Base-by-base conservation (phyloP, 2,329 filamentous ascomycete genomes). In the Xylaria sp. region DNA sequence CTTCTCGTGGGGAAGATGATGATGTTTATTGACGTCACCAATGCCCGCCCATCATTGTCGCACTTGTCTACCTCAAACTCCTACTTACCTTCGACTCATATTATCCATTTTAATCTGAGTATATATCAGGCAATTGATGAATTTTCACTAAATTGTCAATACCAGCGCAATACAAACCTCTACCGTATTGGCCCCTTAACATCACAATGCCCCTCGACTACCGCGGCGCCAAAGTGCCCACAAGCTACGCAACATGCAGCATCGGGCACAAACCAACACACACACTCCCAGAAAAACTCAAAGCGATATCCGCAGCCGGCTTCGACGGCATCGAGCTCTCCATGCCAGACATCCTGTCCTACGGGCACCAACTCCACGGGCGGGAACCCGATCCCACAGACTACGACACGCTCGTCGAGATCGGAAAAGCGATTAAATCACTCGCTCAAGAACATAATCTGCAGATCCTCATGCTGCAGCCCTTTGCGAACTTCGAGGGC, bases 401-500 rank as follows among this genome's bases (percentile, higher is more conserved):
- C 76, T 93, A 89, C 73, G 80, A 86, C 20, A 80, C 85, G 2
- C 83, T 94, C 0, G 84, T 84, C 64, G 79, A 81, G 1, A 85
- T 90, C 0, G 89, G 86, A 0, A 76, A 76, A 18, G 82, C 87
- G 48, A 86, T 93, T 59, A 85, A 83, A 61, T 79, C 80, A 0
- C 78, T 91, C 56, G 89, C 87, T 58, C 80, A 86, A 32, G 81
- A 85, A 12, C 82, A 89, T 41, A 79, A 81, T 0, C 80, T 94
- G 1, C 82, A 84, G 44, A 86, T 94, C 65, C 84, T 94, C 78
- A 91, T 94, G 83, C 80, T 94, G 6, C 92, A 94, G 75, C 91
- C 92, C 0, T 94, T 94, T 74, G 82, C 89, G 18, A 92, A 94
- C 74, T 94, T 93, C 67, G 92, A 94, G 74, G 92, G 92, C 1